Evolutionary conservation across 495 filamentous ascomycete species (phyloP).

Genomic region (Aspergillus haitiensis): DNA sequence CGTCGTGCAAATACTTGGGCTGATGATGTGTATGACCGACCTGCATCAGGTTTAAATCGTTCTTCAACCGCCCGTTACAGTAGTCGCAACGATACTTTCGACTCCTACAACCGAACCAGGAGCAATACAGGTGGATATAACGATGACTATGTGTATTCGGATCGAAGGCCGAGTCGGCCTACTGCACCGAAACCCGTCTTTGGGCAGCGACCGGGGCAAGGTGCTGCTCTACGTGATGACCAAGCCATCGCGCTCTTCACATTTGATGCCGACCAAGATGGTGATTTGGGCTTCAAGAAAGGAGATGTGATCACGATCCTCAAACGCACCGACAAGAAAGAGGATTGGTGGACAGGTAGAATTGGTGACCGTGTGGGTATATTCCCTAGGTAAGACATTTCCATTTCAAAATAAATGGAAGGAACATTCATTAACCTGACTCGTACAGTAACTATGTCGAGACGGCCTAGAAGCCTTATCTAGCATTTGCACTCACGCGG

Average conservation of each 20-base stretch:
- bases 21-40: conserved; percentile 83
- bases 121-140: conserved; percentile 49
- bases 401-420: conserved; percentile 3
- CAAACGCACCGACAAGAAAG: conserved; percentile 89
- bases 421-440: conserved; percentile 19
- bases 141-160: conserved; percentile 61
- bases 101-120: conserved; percentile 47
- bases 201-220: conserved; percentile 54
- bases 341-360: conserved; percentile 83
- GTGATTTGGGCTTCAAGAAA: conserved; percentile 95
- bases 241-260: conserved; percentile 88
- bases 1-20: conserved; percentile 79
- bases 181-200: conserved; percentile 89
- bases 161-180: conserved; percentile 61
- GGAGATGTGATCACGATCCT: conserved; percentile 96
- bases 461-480: conserved; percentile 29
- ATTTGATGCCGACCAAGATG: conserved; percentile 90
- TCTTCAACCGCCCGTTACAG: conserved; percentile 50
- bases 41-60: conserved; percentile 48
- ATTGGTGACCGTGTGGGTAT: conserved; percentile 65
- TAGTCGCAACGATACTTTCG: conserved; percentile 44
- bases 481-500: conserved; percentile 25
- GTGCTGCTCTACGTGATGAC: conserved; percentile 65
- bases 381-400: conserved; percentile 53
- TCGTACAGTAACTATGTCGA: conserved; percentile 48